Conservation (phyloP, 2,329 filamentous ascomycete species). For the Fusarium incarnatum region DNA sequence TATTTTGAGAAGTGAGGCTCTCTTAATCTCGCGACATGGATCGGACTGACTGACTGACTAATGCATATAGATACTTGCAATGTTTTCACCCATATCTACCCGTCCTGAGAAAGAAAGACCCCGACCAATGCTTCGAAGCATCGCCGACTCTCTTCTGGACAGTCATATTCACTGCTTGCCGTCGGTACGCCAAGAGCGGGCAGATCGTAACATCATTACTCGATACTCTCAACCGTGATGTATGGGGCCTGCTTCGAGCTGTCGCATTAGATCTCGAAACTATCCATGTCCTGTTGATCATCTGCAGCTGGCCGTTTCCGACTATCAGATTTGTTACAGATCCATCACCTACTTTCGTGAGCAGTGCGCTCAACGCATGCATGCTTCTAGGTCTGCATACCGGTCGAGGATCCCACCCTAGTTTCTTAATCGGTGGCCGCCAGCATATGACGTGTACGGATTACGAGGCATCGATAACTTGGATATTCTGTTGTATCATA, state of each 20-base stretch:
- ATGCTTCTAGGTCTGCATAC: constrained; percentile 64
- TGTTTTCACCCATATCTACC: constrained; percentile 66
- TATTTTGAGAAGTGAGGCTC: constrained; percentile 64
- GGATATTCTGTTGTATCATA: constrained; percentile 65
- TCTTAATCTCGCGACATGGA: background rate
- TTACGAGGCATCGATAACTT: constrained; percentile 65
- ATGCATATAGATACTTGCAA: constrained; percentile 60
- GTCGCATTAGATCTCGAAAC: constrained; percentile 60
- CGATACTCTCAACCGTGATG: constrained; percentile 60
- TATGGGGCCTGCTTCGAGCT: constrained; percentile 58
- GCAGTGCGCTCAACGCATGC: constrained; percentile 60
- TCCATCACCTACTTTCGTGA: constrained; percentile 61
- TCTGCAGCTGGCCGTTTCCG: constrained; percentile 65
- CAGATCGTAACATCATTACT: constrained; percentile 58
- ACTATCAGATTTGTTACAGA: constrained; percentile 64
- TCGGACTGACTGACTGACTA: background rate
- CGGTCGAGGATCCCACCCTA: constrained; percentile 62
- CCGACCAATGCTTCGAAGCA: constrained; percentile 62
- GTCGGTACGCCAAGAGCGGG: constrained; percentile 60
- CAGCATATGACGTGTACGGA: constrained; percentile 59
- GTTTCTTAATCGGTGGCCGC: constrained; percentile 59
- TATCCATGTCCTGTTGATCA: constrained; percentile 64
- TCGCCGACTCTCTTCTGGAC: constrained; percentile 66
- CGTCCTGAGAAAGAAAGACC: constrained; percentile 61
- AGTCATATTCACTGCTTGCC: constrained; percentile 63